phyloP scores from a whole-genome alignment of 2,329 filamentous ascomycete species.

The Fusarium fracticaudum region DNA sequence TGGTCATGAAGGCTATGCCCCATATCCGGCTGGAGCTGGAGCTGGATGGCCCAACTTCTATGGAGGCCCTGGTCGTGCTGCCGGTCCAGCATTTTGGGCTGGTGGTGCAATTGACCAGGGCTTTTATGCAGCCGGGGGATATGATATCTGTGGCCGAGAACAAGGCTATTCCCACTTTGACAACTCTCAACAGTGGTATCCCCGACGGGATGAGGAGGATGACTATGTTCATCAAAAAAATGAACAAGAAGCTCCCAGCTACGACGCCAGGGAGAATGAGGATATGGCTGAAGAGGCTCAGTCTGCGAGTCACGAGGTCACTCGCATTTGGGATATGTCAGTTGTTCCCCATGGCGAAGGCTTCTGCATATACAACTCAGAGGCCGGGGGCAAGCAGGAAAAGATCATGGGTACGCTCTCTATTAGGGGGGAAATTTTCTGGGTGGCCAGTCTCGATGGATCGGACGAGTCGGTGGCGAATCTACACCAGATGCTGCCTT shows the following conservation, averaged over 20 bases:
- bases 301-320: background rate
- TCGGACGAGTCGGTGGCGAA: background rate
- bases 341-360: background rate
- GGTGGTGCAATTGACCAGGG: background rate
- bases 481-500: rapidly evolving
- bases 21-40: no score
- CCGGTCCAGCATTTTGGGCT: background rate
- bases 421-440: no score
- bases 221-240: background rate
- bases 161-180: background rate
- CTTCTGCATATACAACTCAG: background rate
- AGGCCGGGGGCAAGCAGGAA: background rate
- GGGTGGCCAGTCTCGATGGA: background rate
- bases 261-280: background rate
- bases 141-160: background rate
- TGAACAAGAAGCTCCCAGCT: background rate
- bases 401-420: background rate
- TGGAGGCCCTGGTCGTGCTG: background rate
- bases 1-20: no score
- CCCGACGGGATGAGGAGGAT: background rate
- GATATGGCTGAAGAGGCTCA: background rate
- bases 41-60: background rate
- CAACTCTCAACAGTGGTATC: background rate
- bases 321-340: rapidly evolving
- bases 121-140: background rate